Percentiles rank a stretch among this genome's conserved stretches.
Conservation (phyloP, 495 filamentous ascomycete genomes). For the Rostrohypoxylon terebratum region DNA sequence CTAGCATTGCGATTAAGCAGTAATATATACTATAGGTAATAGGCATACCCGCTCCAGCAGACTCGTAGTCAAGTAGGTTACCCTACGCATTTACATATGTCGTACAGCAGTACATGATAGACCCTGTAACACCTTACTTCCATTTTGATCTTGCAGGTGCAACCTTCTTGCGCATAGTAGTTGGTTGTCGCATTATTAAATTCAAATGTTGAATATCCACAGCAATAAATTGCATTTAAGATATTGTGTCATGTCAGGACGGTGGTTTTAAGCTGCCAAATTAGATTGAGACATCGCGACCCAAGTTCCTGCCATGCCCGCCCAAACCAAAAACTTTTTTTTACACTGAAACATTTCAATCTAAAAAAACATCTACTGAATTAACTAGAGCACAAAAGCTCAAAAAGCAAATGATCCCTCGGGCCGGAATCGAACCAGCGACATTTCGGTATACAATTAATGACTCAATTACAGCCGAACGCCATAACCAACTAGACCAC, state of each 20-base stretch:
- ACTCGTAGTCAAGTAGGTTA: not conserved
- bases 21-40: not conserved
- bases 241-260: too few species aligned
- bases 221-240: too few species aligned
- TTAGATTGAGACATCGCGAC: not conserved
- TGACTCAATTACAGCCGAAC: conserved; percentile 38
- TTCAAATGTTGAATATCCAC: too few species aligned
- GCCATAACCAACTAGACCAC: conserved; percentile 50
- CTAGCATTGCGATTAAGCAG: not conserved
- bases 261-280: too few species aligned
- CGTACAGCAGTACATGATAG: too few species aligned
- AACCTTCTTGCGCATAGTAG: too few species aligned
- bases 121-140: too few species aligned
- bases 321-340: not conserved
- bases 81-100: not conserved
- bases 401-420: conserved; percentile 36
- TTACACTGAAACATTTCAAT: not conserved
- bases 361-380: not conserved
- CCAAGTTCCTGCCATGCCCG: not conserved
- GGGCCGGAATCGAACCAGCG: conserved; percentile 44
- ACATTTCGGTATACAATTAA: conserved; percentile 44
- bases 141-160: too few species aligned
- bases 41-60: not conserved
- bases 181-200: too few species aligned
- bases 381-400: not conserved